phyloP scores from a whole-genome alignment of 495 filamentous ascomycete genomes.

The Aspergillus nidulans region DNA sequence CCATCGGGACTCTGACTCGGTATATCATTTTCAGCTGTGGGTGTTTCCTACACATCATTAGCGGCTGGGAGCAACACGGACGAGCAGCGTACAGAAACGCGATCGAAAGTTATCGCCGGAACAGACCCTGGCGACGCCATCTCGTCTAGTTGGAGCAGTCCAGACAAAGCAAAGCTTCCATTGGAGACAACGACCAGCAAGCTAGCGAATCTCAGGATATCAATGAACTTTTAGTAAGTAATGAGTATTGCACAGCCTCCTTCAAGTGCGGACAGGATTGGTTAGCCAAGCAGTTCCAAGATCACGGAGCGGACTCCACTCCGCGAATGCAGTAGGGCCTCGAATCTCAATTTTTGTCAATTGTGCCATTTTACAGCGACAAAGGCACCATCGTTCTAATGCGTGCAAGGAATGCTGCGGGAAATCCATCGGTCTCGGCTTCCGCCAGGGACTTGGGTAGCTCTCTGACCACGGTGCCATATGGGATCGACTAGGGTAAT shows the following conservation, averaged over 20 bases:
- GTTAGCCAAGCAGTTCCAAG: slow-evolving; percentile 8
- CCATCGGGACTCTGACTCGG: background rate
- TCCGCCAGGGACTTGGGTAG: background rate
- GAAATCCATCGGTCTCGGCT: no score
- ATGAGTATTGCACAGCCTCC: background rate
- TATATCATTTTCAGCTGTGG: slow-evolving; percentile 1
- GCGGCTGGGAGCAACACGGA: no score
- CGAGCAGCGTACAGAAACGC: slow-evolving; percentile 3
- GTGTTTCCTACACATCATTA: background rate
- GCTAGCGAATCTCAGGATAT: background rate
- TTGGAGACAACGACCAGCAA: background rate
- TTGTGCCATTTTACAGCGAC: background rate
- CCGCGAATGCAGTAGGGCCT: background rate
- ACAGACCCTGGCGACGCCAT: slow-evolving; percentile 2
- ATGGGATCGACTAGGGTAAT: no score
- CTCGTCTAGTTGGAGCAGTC: background rate
- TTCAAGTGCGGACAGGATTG: background rate
- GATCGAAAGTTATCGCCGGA: slow-evolving; percentile 16
- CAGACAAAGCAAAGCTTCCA: background rate
- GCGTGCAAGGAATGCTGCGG: background rate
- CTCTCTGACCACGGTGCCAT: background rate
- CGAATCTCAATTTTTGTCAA: background rate
- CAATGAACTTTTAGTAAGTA: background rate
- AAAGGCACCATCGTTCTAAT: background rate
- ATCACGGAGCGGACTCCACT: background rate